Evolutionary conservation across 192 early-diverging fungal species (phyloP).

Genomic region (Mortierella claussenii): DNA sequence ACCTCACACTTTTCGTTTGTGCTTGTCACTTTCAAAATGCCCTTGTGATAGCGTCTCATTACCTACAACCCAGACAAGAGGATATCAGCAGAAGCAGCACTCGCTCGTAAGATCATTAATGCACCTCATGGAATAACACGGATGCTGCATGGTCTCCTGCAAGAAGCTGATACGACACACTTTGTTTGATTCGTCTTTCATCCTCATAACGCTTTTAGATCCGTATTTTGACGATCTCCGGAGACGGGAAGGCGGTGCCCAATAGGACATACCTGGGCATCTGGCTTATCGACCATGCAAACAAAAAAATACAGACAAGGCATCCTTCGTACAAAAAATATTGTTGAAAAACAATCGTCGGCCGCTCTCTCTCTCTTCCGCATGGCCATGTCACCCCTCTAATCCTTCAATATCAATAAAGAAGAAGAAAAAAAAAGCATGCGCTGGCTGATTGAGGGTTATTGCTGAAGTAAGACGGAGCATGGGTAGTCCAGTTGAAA

Average conservation of each 20-base stretch:
- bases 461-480: too few species aligned
- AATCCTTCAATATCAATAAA: background rate
- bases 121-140: background rate
- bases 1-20: too few species aligned
- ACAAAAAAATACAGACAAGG: too few species aligned
- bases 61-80: conserved; percentile 50
- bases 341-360: background rate
- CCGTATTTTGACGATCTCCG: conserved; percentile 48
- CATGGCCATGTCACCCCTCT: background rate
- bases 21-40: background rate
- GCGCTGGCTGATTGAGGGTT: too few species aligned
- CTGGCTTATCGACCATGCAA: too few species aligned
- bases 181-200: background rate
- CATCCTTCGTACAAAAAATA: too few species aligned
- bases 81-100: conserved; percentile 50
- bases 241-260: conserved; percentile 23
- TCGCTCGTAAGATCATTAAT: conserved; percentile 26
- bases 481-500: too few species aligned
- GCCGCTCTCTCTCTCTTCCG: background rate
- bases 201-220: conserved; percentile 5
- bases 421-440: conserved; percentile 5
- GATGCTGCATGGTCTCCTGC: background rate
- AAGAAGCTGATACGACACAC: background rate
- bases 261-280: too few species aligned
- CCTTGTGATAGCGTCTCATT: conserved; percentile 27